A percentile compares a stretch with the other conserved stretches of the same genome.
phyloP scores from a whole-genome alignment of 1,284 basidiomycete species.

The Spongispora temasekensis region DNA sequence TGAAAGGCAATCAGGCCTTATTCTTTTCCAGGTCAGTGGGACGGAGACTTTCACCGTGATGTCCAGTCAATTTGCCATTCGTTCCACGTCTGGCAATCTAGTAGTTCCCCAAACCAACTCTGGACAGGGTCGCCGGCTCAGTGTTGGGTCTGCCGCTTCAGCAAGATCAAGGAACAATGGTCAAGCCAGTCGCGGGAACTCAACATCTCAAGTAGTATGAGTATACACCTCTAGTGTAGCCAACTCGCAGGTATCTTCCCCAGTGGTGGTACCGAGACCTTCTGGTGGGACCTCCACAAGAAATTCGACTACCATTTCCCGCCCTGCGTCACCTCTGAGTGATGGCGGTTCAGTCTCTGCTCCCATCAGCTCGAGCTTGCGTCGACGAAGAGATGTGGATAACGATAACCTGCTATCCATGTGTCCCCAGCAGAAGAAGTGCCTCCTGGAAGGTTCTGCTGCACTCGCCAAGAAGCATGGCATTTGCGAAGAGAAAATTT shows the following conservation, averaged over 20 bases:
- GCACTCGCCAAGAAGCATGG: not conserved
- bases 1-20: too few species aligned
- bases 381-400: not conserved
- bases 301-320: not conserved
- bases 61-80: not conserved
- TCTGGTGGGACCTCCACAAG: not conserved
- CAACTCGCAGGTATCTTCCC: not conserved
- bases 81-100: not conserved
- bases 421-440: not conserved
- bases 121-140: not conserved
- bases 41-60: not conserved
- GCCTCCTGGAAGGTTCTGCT: not conserved
- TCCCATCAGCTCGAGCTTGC: not conserved
- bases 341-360: not conserved
- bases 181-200: not conserved
- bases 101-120: not conserved
- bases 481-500: not conserved
- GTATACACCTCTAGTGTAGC: not conserved
- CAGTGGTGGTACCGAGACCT: not conserved
- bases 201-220: not conserved
- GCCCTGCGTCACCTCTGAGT: not conserved
- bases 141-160: not conserved
- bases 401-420: not conserved
- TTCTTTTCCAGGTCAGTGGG: too few species aligned
- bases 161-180: not conserved